phyloP scores from a whole-genome alignment of 768 basidiomycete species.

The Leccinum barrowsii region DNA sequence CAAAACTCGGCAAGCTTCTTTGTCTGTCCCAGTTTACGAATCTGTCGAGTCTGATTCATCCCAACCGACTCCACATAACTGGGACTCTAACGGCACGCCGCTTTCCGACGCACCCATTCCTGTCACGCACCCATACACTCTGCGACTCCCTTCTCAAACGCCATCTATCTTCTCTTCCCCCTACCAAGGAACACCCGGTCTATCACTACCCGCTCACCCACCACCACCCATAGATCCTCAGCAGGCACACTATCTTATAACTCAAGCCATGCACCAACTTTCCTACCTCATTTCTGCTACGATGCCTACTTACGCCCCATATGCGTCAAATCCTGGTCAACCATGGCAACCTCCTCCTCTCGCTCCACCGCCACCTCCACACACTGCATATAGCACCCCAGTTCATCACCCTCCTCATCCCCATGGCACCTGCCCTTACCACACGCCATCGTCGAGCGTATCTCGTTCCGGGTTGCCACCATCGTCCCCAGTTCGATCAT shows the following conservation, averaged over 20 bases:
- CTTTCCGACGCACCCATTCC: constrained; percentile 15
- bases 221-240: constrained; percentile 29
- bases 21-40: constrained; percentile 2
- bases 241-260: constrained; percentile 36
- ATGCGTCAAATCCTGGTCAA: constrained; percentile 18
- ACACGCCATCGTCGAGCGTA: constrained; percentile 37
- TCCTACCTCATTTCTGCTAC: constrained; percentile 36
- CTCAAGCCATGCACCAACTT: constrained; percentile 40
- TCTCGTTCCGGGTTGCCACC: constrained; percentile 50
- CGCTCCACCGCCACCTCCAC: background rate
- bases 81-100: background rate
- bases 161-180: constrained; percentile 16
- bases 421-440: constrained; percentile 19
- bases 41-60: constrained; percentile 9
- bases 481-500: constrained; percentile 43
- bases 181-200: constrained; percentile 10
- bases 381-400: constrained; percentile 5
- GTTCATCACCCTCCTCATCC: constrained; percentile 13
- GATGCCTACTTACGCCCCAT: constrained; percentile 24
- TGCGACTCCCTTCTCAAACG: constrained; percentile 17
- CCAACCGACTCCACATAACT: background rate
- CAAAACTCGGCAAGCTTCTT: constrained; percentile 8
- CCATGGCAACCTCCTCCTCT: constrained; percentile 16
- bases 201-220: constrained; percentile 28
- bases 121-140: constrained; percentile 21